Evolutionary conservation across 768 basidiomycete species (phyloP), one percentile per base, ranked within the genome.

Genomic region (Suillus variegatus): DNA sequence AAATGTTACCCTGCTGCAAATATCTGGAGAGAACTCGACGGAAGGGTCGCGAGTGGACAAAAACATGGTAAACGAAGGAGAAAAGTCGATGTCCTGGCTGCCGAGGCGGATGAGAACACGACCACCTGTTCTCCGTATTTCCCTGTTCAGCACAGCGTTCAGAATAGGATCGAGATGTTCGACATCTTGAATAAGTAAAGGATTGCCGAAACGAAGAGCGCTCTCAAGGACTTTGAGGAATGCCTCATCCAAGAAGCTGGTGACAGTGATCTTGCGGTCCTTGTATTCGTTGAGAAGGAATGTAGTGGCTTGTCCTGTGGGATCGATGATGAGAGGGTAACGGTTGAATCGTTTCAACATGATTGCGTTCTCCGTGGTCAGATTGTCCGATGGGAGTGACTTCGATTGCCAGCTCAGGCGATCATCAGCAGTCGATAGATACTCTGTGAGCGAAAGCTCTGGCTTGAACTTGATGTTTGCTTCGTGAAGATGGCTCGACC

Each of bases 51-150:
- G 83, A 13, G 97, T 99, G 2, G 97, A 94, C 51, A 99, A 84
- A 87, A 99, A 99, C 94, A 99, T 96, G 6, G 94, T 97, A 84
- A 99, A 99, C 20, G 97, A 90, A 7, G 97, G 97, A 0, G 97
- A 99, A 76, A 99, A 98, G 76, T 99, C 97, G 76, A 99, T 98
- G 70, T 99, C 97, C 80, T 99, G 97, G 74, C 85, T 98, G 5
- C 97, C 97, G 25, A 99, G 82, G 44, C 97, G 93, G 67, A 99
- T 97, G 47, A 99, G 87, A 16, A 98, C 95, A 76, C 97, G 94
- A 51, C 97, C 97, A 51, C 97, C 97, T 2, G 97, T 97, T 35
- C 96, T 86, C 44, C 95, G 85, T 60, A 98, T 94, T 78, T 99
- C 97, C 72, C 89, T 94, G 84, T 99, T 99, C 68, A 99, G 84